A percentile compares a stretch with the other conserved stretches of the same genome.
Evolutionary conservation across 371 early-diverging fungal genomes (phyloP).

Genomic region (Lichtheimia ramosa): DNA sequence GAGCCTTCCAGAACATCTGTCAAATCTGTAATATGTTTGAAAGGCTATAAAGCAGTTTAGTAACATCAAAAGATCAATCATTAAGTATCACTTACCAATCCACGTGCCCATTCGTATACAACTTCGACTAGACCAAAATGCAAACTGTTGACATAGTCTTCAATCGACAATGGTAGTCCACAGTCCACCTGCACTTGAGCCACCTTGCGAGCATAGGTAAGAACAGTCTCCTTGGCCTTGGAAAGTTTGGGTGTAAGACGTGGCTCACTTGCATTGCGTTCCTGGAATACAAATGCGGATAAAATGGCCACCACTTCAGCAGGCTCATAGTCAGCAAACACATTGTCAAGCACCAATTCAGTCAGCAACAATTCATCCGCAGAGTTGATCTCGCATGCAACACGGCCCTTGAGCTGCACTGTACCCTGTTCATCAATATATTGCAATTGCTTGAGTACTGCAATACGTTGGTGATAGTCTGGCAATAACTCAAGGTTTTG

Average conservation of each 20-base stretch:
- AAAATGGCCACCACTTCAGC: slow-evolving; percentile 95
- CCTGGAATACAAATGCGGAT: slow-evolving; percentile 97
- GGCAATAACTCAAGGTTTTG: slow-evolving; percentile 91
- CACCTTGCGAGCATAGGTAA: slow-evolving; percentile 68
- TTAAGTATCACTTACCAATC: slow-evolving; percentile 53
- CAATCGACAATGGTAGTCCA: slow-evolving; percentile 61
- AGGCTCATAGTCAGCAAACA: slow-evolving; percentile 85
- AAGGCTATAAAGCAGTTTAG: slow-evolving; percentile 51
- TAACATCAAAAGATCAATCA: not conserved
- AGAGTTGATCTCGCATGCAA: slow-evolving; percentile 98
- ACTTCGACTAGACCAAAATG: slow-evolving; percentile 94
- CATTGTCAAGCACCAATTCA: slow-evolving; percentile 97
- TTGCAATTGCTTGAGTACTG: slow-evolving; percentile 75
- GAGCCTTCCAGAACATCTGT: slow-evolving; percentile 97
- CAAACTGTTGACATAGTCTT: slow-evolving; percentile 58
- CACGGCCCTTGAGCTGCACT: slow-evolving; percentile 97
- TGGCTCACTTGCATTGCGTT: slow-evolving; percentile 69
- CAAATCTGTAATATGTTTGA: slow-evolving; percentile 90
- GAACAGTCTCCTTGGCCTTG: slow-evolving; percentile 60
- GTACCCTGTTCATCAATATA: slow-evolving; percentile 85
- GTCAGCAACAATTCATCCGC: slow-evolving; percentile 97
- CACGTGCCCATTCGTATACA: slow-evolving; percentile 98
- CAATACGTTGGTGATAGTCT: slow-evolving; percentile 88
- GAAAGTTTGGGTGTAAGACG: slow-evolving; percentile 62
- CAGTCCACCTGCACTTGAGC: slow-evolving; percentile 75